Evolutionary conservation across 1,139 yeast species (phyloP).

Genomic region (Pichia sp.): DNA sequence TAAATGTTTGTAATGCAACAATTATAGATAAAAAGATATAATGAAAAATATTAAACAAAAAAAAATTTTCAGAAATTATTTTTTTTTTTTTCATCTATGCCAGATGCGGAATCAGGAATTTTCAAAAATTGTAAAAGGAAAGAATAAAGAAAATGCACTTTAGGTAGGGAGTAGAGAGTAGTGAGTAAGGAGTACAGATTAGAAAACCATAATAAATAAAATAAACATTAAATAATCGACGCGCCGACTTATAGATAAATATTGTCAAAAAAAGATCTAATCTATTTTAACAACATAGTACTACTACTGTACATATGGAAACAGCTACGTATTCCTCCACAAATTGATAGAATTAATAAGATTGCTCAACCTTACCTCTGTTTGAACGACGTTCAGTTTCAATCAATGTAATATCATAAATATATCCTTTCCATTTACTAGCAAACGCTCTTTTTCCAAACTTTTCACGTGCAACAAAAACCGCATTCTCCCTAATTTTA

Average conservation of each 20-base stretch:
- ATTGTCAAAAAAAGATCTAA: too few species aligned
- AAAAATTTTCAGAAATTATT: background rate
- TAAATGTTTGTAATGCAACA: background rate
- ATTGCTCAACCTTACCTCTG: constrained; percentile 37
- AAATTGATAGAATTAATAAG: too few species aligned
- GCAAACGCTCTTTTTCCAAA: constrained; percentile 68
- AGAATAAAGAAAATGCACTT: too few species aligned
- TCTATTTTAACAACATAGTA: background rate
- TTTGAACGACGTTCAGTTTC: constrained; percentile 37
- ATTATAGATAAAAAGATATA: background rate
- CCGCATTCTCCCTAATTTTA: constrained; percentile 47
- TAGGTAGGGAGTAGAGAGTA: too few species aligned
- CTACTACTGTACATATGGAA: too few species aligned
- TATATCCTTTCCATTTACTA: constrained; percentile 43
- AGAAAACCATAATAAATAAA: too few species aligned
- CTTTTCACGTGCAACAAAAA: constrained; percentile 44
- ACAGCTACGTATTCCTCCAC: too few species aligned
- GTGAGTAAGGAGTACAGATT: too few species aligned
- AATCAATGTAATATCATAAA: constrained; percentile 31
- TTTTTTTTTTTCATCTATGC: too few species aligned
- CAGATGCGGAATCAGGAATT: background rate
- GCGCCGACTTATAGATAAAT: background rate
- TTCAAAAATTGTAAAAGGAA: too few species aligned
- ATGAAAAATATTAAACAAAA: constrained; percentile 3
- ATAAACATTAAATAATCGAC: background rate